Percentiles rank a stretch among this genome's conserved stretches.
These are phyloP conservation scores for Yamadazyma triangularis DNA, from an alignment of 1,139 yeast genomes.

Conservation along the genomic window DNA sequence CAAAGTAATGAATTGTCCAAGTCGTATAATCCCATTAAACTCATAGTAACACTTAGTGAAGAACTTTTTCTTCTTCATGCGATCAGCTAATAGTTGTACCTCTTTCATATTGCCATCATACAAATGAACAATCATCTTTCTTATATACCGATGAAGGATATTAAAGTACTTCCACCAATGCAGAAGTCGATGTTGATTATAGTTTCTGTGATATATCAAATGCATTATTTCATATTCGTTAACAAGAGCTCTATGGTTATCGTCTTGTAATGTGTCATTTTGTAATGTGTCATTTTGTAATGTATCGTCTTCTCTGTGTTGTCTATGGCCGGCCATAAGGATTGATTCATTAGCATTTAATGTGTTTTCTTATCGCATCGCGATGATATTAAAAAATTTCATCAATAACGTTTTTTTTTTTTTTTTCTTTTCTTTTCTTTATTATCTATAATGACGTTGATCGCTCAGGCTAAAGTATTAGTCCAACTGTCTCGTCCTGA, in stretches of 20 bases:
- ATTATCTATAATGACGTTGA: too few species aligned
- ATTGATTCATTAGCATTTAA: too few species aligned
- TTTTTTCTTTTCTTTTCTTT: too few species aligned
- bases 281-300: too few species aligned
- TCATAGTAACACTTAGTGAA: constrained; percentile 52
- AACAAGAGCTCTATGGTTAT: too few species aligned
- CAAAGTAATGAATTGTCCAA: constrained; percentile 73
- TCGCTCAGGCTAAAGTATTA: constrained; percentile 24
- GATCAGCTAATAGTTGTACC: constrained; percentile 19
- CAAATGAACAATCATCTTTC: constrained; percentile 23
- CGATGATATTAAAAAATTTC: neutral
- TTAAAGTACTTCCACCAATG: constrained; percentile 73
- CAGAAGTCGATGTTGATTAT: constrained; percentile 72
- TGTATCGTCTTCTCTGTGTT: too few species aligned
- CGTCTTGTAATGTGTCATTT: too few species aligned
- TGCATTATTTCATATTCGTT: constrained; percentile 56
- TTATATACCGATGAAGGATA: constrained; percentile 55
- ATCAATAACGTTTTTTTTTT: too few species aligned
- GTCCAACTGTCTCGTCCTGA: constrained; percentile 38
- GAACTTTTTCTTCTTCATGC: constrained; percentile 30
- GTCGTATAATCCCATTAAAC: constrained; percentile 63
- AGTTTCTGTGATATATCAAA: constrained; percentile 63
- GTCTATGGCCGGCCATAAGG: too few species aligned
- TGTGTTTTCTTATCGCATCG: too few species aligned
- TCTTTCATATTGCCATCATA: neutral